Percentiles rank a stretch among this genome's conserved stretches.
Evolutionary conservation across 805 yeast species (phyloP).

Genomic region (Torulaspora franciscae): DNA sequence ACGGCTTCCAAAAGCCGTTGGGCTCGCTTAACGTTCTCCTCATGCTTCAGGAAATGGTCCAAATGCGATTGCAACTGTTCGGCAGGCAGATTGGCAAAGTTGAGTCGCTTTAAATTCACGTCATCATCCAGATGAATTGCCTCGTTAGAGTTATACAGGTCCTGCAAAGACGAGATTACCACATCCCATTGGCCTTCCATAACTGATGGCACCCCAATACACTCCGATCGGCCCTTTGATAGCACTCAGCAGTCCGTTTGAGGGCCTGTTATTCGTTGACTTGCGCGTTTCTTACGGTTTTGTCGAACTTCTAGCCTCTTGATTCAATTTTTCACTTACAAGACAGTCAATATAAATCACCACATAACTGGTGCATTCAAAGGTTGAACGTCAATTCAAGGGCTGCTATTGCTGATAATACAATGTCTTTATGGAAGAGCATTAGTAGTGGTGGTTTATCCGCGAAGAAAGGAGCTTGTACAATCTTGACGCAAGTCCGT

Average conservation of each 20-base stretch:
- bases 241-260: not conserved
- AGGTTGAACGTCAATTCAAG: not conserved
- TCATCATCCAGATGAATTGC: constrained; percentile 46
- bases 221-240: not conserved
- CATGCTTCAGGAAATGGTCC: constrained; percentile 47
- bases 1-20: constrained; percentile 41
- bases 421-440: constrained; percentile 7
- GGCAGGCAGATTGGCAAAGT: constrained; percentile 32
- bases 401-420: not conserved
- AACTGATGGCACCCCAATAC: not conserved
- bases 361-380: not conserved
- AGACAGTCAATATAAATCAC: not conserved
- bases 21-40: constrained; percentile 53
- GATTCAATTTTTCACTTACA: not conserved
- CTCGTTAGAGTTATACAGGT: constrained; percentile 59
- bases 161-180: constrained; percentile 62
- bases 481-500: constrained; percentile 49
- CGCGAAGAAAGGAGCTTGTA: constrained; percentile 13
- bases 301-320: not conserved
- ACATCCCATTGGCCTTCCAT: constrained; percentile 68
- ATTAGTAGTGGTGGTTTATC: constrained; percentile 5
- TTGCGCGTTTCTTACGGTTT: not conserved
- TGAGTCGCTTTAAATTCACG: constrained; percentile 27
- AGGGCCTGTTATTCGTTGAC: not conserved
- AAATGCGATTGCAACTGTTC: constrained; percentile 41